These are phyloP conservation scores for Aspergillaceae sp. DNA, from an alignment of 2,329 filamentous ascomycete genomes.

Conservation along the genomic window DNA sequence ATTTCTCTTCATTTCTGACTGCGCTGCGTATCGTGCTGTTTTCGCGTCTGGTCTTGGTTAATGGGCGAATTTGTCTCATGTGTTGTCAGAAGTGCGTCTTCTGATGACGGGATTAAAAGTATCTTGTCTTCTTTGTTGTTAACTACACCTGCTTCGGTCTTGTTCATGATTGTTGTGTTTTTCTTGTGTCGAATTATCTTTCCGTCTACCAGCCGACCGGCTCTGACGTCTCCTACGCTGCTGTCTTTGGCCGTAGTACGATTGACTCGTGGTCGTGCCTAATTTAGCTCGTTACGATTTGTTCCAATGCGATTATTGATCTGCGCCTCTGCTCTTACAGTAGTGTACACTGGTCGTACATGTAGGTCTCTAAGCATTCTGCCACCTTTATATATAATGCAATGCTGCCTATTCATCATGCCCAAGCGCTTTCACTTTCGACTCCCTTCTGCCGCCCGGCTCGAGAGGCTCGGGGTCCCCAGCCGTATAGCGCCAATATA, in stretches of 20 bases:
- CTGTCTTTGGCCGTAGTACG: constrained; percentile 9
- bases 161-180: constrained; percentile 6
- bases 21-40: constrained; percentile 9
- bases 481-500: background rate
- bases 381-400: no score
- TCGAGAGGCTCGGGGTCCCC: background rate
- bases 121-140: constrained; percentile 9
- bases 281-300: no score
- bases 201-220: constrained; percentile 25
- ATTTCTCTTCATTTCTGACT: constrained; percentile 4
- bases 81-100: constrained; percentile 19
- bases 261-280: constrained; percentile 44
- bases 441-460: background rate
- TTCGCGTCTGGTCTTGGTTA: constrained; percentile 2
- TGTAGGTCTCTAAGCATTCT: no score
- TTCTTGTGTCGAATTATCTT: constrained; percentile 4
- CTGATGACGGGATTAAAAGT: constrained; percentile 24
- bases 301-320: no score
- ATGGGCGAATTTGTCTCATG: constrained; percentile 7
- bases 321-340: constrained; percentile 10
- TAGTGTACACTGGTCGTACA: no score
- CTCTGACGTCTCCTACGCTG: constrained; percentile 44
- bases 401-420: no score
- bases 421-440: background rate
- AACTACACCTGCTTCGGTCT: no score